A percentile compares a stretch with the other conserved stretches of the same genome.
phyloP scores from a whole-genome alignment of 1,284 basidiomycete genomes.

The Puccinia hordei region DNA sequence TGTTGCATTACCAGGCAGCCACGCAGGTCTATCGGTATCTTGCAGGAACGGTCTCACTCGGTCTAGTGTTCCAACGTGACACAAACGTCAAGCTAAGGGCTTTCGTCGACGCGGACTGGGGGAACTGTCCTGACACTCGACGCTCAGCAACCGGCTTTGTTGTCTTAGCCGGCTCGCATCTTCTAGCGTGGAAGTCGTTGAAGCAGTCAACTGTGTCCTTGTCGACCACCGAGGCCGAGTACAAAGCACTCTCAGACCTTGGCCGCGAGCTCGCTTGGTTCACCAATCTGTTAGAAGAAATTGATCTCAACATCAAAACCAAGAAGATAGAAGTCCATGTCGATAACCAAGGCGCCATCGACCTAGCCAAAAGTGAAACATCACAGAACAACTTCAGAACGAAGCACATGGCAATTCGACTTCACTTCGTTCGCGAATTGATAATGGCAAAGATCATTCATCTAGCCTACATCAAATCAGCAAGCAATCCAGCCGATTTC shows the following conservation, averaged over 20 bases:
- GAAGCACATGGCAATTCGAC: too few species aligned
- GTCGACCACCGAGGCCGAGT: slow-evolving; percentile 59
- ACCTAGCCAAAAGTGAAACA: too few species aligned
- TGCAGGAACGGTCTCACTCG: background rate
- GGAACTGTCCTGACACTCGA: slow-evolving; percentile 29
- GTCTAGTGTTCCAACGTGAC: background rate
- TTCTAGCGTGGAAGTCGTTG: slow-evolving; percentile 22
- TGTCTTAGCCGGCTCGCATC: slow-evolving; percentile 1
- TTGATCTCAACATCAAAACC: too few species aligned
- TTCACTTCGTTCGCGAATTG: too few species aligned
- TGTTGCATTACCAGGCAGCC: background rate
- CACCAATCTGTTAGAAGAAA: too few species aligned
- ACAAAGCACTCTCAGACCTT: slow-evolving; percentile 63
- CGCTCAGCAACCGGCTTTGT: slow-evolving; percentile 45
- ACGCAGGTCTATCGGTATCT: background rate
- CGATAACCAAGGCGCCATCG: too few species aligned
- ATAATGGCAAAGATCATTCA: too few species aligned
- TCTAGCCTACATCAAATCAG: too few species aligned
- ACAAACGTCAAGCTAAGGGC: background rate
- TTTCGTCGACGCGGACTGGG: slow-evolving; percentile 51
- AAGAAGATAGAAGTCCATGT: too few species aligned
- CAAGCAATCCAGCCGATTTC: too few species aligned
- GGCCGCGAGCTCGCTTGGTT: slow-evolving; percentile 61
- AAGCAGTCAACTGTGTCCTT: slow-evolving; percentile 41
- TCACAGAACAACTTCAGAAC: too few species aligned